These are phyloP conservation scores for Vaccinium macrocarpon DNA, from an alignment of 148 eudicot genomes.

Conservation along the genomic window DNA sequence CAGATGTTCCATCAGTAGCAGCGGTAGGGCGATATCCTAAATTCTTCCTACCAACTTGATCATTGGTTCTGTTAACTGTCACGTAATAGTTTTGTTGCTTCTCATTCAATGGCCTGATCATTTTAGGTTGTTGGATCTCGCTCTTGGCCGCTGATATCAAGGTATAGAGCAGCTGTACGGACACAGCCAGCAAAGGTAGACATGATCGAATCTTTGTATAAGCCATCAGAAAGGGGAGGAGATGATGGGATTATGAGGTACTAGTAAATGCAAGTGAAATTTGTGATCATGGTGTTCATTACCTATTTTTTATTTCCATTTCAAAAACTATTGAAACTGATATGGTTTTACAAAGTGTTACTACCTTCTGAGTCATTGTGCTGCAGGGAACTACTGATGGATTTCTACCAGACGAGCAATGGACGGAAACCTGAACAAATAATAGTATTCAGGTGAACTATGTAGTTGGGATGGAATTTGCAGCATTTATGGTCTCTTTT, in stretches of 20 bases:
- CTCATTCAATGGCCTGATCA: slow-evolving; percentile 1
- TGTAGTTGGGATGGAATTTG: background rate
- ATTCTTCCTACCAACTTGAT: background rate
- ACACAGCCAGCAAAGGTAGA: slow-evolving; percentile 81
- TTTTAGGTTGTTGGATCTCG: slow-evolving; percentile 86
- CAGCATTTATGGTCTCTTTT: background rate
- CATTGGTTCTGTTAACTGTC: background rate
- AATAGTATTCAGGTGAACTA: slow-evolving; percentile 69
- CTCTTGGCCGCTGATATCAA: slow-evolving; percentile 87
- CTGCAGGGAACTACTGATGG: slow-evolving; percentile 70
- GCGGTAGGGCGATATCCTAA: slow-evolving; percentile 48
- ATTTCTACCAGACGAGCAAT: slow-evolving; percentile 69
- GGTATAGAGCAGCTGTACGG: slow-evolving; percentile 78
- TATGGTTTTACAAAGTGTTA: background rate
- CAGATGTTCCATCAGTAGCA: slow-evolving; percentile 83
- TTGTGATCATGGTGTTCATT: background rate
- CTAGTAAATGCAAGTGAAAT: background rate
- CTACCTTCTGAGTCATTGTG: background rate
- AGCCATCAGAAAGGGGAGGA: slow-evolving; percentile 60
- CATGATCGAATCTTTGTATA: slow-evolving; percentile 72
- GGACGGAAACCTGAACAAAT: slow-evolving; percentile 71
- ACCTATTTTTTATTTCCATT: background rate
- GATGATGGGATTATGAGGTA: slow-evolving; percentile 93
- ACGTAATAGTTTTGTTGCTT: background rate
- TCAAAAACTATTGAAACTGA: background rate